phyloP scores from a whole-genome alignment of 2,329 filamentous ascomycete genomes.

The Exophiala xenobiotica region DNA sequence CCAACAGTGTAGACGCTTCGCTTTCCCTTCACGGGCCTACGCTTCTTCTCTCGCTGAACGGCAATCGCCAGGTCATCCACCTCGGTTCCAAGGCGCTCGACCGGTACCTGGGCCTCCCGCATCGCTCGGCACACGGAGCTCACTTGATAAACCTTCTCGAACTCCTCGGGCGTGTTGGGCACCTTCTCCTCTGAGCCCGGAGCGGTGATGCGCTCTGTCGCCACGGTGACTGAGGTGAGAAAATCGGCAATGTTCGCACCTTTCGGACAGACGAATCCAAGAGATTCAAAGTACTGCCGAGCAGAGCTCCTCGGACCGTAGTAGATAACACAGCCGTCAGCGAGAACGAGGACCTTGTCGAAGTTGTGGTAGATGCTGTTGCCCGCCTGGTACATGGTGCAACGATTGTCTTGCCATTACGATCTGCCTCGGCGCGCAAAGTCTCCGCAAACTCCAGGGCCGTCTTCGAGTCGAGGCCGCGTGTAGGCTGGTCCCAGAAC shows the following conservation, averaged over 20 bases:
- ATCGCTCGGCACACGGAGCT: slow-evolving; percentile 52
- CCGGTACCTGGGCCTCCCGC: slow-evolving; percentile 37
- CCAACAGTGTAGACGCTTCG: no score
- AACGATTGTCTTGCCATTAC: slow-evolving; percentile 49
- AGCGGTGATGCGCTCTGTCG: slow-evolving; percentile 32
- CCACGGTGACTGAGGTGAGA: slow-evolving; percentile 67
- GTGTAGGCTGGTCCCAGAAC: slow-evolving; percentile 45
- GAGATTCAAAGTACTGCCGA: slow-evolving; percentile 63
- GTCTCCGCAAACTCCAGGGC: slow-evolving; percentile 59
- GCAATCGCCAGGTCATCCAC: slow-evolving; percentile 54
- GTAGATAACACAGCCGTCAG: slow-evolving; percentile 75
- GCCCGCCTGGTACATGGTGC: slow-evolving; percentile 58
- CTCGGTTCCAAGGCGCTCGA: slow-evolving; percentile 43
- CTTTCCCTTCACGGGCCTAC: no score
- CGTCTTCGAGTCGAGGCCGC: slow-evolving; percentile 56
- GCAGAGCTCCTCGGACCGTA: slow-evolving; percentile 64
- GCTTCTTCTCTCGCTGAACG: no score
- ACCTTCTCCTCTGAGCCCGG: slow-evolving; percentile 37
- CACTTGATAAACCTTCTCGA: slow-evolving; percentile 57
- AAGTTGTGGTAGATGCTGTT: slow-evolving; percentile 59
- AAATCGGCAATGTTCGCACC: slow-evolving; percentile 70
- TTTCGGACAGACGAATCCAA: slow-evolving; percentile 66
- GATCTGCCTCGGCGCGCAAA: slow-evolving; percentile 50
- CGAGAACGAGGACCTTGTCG: slow-evolving; percentile 71
- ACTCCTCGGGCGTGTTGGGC: slow-evolving; percentile 62